Base-by-base conservation (phyloP, 2,329 filamentous ascomycete genomes). In the Apiospora pterosperma region DNA sequence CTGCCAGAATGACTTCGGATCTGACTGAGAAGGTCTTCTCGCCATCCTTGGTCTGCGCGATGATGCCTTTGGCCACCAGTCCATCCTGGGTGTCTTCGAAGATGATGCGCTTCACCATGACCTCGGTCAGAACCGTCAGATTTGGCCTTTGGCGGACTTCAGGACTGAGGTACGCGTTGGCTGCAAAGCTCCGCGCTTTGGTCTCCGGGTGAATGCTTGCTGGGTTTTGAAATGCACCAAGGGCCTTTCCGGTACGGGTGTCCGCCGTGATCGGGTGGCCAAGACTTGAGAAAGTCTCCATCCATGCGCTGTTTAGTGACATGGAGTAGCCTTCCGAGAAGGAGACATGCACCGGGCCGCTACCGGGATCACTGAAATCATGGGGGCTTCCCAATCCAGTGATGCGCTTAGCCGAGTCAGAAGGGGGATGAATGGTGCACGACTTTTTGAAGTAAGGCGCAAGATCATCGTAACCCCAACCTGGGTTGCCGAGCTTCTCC, bases 1-100 rank as follows among this genome's bases (percentile, higher is more conserved):
- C 79, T 0, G 79, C 76, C 5, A 84, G 67, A 58, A 83, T 77
- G 2, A 82, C 75, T 63, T 83, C 81, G 14, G 52, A 65, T 12
- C 42, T 63, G 21, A 69, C 72, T 3, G 44, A 3, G 25, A 52
- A 31, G 6, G 70, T 42, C 4, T 63, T 67, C 11, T 55, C 64
- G 55, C 55, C 34, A 5, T 38, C 21, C 10, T 21, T 38, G 55
- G 52, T 8, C 10, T 36, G 52, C 31, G 67, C 66, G 44, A 76
- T 70, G 23, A 80, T 76, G 5, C 78, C 78, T 0, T 71, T 77
- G 4, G 77, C 77, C 28, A 74, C 69, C 21, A 74, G 69, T 6
- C 68, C 67, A 19, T 71, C 68, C 2, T 68, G 65, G 12, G 71
- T 68, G 3, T 64, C 64, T 16, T 72, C 69, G 3, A 79, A 71